Evolutionary conservation across 2,329 filamentous ascomycete genomes (phyloP), one percentile per base, ranked within the genome.

Genomic region (Ophiostoma quercus): DNA sequence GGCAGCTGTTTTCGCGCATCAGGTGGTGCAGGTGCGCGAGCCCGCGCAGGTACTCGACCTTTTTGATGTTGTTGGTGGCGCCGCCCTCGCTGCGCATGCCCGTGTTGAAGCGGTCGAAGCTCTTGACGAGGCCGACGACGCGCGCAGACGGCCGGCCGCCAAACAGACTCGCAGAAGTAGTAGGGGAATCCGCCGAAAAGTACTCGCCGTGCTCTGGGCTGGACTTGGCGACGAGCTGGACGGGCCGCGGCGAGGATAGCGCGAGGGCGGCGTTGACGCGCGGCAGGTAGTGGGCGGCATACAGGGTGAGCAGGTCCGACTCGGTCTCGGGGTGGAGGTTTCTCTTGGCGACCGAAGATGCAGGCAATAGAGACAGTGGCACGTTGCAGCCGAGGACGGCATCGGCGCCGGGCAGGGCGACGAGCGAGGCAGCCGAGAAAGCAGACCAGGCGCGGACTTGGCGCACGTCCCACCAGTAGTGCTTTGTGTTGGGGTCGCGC

Each of bases 391-490:
- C 87, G 71, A 97, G 87, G 29, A 96, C 86, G 29, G 86, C 83
- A 7, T 89, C 84, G 32, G 95, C 88, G 41, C 88, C 88, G 0
- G 90, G 90, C 65, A 96, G 87, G 6, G 87, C 83, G 74, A 90
- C 84, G 77, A 97, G 89, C 70, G 89, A 88, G 69, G 84, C 79
- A 12, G 91, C 82, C 73, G 87, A 92, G 85, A 97, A 97, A 74
- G 87, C 85, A 68, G 85, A 86, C 94, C 94, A 97, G 72, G 88
- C 85, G 73, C 92, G 88, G 74, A 97, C 84, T 77, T 96, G 94
- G 74, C 94, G 91, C 71, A 96, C 86, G 76, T 98, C 94, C 91
- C 92, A 97, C 94, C 94, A 98, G 79, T 94, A 97, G 81, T 96
- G 89, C 78, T 90, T 92, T 75, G 85, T 90, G 79, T 84, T 86